Base-by-base conservation (phyloP, 352 stramenopile species). In the Phytophthora cactorum region DNA sequence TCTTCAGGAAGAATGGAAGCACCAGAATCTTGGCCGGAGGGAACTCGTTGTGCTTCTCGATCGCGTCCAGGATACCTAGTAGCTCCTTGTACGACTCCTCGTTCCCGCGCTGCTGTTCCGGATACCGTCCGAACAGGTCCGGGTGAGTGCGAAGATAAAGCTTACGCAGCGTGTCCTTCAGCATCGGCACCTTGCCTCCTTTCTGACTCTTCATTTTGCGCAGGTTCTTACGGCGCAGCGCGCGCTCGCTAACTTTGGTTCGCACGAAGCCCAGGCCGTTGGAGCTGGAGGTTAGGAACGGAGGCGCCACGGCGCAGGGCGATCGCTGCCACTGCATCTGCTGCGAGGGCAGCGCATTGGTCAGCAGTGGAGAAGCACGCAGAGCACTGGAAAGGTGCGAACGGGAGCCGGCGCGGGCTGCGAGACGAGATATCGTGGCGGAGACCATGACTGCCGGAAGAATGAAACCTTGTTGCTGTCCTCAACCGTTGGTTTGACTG, bases 41-140 rank as follows among this genome's bases (percentile, higher is more conserved):
- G 53, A 90, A 93, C 71, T 89, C 81, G 61, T 90, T 88, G 72
- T 89, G 75, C 66, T 89, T 90, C 59, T 90, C 78, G 68, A 93
- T 91, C 59, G 84, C 84, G 66, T 91, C 82, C 59, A 93, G 64
- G 54, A 93, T 93, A 59, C 84, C 84, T 73, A 93, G 77, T 41
- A 93, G 74, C 66, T 93, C 84, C 67, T 91, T 90, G 75, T 93
- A 93, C 68, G 82, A 91, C 63, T 78, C 79, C 50, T 87, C 84
- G 78, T 93, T 91, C 41, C 68, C 64, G 17, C 75, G 58, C 61
- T 88, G 84, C 64, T 92, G 82, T 62, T 75, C 68, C 52, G 84
- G 84, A 72, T 89, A 91, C 63, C 87, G 74, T 17, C 82, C 84
- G 58, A 93, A 93, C 62, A 93, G 65, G 53, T 93, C 84, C 34